A percentile compares a stretch with the other conserved stretches of the same genome.
Conservation (phyloP, 176 grass and related monocot genomes). For the Paspalum vaginatum region DNA sequence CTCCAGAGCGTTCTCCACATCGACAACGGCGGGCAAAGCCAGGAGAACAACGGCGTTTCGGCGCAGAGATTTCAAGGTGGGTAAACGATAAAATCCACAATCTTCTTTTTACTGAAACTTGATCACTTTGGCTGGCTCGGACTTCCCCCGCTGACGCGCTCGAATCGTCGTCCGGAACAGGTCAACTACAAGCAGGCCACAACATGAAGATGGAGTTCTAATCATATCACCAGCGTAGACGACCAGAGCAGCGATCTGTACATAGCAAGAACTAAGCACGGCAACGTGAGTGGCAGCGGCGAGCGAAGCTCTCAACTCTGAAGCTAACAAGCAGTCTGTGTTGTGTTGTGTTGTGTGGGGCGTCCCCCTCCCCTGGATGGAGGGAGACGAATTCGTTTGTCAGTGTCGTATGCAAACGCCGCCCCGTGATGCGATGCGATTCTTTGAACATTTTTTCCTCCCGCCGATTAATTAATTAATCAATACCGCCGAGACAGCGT, state of each 20-base stretch:
- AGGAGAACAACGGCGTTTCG: constrained; percentile 45
- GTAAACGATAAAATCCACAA: background rate
- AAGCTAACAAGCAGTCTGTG: constrained; percentile 34
- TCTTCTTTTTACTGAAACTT: background rate
- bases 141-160: background rate
- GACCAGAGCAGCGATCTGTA: constrained; percentile 40
- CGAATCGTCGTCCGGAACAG: constrained; percentile 19
- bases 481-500: constrained; percentile 30
- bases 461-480: background rate
- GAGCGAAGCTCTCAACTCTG: constrained; percentile 44
- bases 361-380: too few relatives aligned
- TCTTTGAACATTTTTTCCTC: constrained; percentile 18
- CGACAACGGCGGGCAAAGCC: constrained; percentile 52
- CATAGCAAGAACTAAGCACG: constrained; percentile 37
- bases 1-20: constrained; percentile 70
- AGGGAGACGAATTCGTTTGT: constrained; percentile 33
- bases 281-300: constrained; percentile 21
- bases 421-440: constrained; percentile 30
- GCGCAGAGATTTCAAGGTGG: constrained; percentile 62
- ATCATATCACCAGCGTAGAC: constrained; percentile 3
- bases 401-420: background rate
- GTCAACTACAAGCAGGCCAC: constrained; percentile 40
- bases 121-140: background rate
- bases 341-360: constrained; percentile 45
- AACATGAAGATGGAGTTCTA: constrained; percentile 62